Evolutionary conservation across 306 rosid species (phyloP).

Genomic region (Trifolium subterraneum): DNA sequence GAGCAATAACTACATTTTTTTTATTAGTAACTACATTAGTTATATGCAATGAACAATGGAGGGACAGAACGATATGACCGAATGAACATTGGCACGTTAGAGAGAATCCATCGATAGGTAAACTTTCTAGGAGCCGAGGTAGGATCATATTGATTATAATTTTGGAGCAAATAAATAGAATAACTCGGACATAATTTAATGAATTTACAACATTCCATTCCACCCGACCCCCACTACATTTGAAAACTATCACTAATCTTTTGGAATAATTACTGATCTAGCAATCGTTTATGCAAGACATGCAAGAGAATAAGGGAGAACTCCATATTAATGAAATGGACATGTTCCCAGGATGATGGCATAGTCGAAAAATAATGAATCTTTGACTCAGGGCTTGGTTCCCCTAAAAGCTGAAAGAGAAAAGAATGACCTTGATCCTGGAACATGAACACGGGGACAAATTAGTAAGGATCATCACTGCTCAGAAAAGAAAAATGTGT

Average conservation of each 20-base stretch:
- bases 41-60: constrained; percentile 43
- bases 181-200: constrained; percentile 35
- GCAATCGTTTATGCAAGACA: constrained; percentile 37
- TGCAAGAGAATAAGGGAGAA: constrained; percentile 30
- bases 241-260: constrained; percentile 22
- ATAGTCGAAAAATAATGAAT: constrained; percentile 37
- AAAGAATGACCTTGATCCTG: constrained; percentile 95
- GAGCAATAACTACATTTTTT: background rate
- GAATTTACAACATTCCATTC: constrained; percentile 49
- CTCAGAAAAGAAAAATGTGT: constrained; percentile 30
- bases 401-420: constrained; percentile 99
- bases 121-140: constrained; percentile 15
- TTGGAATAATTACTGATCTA: constrained; percentile 31
- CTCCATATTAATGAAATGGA: constrained; percentile 33
- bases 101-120: constrained; percentile 34
- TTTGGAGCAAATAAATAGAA: constrained; percentile 27
- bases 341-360: constrained; percentile 38
- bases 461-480: constrained; percentile 20
- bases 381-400: constrained; percentile 61
- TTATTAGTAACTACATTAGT: background rate
- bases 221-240: constrained; percentile 33
- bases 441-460: constrained; percentile 48
- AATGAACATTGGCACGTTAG: constrained; percentile 32
- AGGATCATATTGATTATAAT: constrained; percentile 33
- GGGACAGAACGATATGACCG: constrained; percentile 25